Conservation (phyloP, 306 rosid species). For the Morella rubra region DNA sequence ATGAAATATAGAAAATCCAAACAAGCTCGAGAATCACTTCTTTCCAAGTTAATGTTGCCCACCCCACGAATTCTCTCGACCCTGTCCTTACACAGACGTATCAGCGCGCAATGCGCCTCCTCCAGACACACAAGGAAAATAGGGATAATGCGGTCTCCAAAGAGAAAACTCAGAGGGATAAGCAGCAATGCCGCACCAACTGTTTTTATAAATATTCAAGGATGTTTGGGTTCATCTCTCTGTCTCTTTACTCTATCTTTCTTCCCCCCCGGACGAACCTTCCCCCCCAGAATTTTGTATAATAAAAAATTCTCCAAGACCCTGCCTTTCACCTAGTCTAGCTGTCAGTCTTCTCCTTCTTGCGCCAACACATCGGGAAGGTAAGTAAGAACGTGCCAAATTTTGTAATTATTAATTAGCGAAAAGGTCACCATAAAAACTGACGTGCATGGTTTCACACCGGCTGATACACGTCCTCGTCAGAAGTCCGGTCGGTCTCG, state of each 20-base stretch:
- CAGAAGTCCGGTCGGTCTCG: not conserved
- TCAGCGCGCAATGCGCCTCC: no score
- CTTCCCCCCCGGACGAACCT: not conserved
- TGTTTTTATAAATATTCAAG: not conserved
- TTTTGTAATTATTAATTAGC: not conserved
- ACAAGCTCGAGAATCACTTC: not conserved
- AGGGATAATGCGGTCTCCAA: not conserved
- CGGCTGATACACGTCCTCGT: slow-evolving; percentile 22
- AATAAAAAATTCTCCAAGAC: not conserved
- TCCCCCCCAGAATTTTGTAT: not conserved
- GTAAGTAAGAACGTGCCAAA: not conserved
- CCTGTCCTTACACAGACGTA: no score
- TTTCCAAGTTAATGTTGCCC: not conserved
- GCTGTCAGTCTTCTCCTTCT: not conserved
- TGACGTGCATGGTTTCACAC: not conserved
- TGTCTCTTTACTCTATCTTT: not conserved
- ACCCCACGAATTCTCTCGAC: no score
- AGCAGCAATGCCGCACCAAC: not conserved
- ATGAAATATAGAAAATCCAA: no score
- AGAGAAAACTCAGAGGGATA: not conserved
- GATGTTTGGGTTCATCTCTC: not conserved
- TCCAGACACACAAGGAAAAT: not conserved
- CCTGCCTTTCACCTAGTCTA: not conserved
- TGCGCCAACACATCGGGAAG: not conserved
- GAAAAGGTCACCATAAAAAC: not conserved